Conservation (phyloP, 257 asterid species). For the Echium plantagineum region DNA sequence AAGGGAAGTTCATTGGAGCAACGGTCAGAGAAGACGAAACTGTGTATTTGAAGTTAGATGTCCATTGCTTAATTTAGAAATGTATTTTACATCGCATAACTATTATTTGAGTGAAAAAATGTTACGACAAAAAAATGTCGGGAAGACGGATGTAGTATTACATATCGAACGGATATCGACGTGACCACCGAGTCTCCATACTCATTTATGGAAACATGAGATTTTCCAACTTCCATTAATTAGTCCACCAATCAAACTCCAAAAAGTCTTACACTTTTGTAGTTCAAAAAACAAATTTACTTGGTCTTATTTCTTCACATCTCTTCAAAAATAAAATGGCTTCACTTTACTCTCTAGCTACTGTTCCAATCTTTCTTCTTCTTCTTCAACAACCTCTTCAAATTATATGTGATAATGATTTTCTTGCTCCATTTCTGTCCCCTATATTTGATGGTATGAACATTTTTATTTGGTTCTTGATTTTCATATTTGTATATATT, state of each 20-base stretch:
- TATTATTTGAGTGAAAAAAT: too few relatives aligned
- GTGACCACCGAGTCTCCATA: too few relatives aligned
- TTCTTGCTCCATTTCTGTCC: constrained; percentile 23
- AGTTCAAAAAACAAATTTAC: constrained; percentile 4
- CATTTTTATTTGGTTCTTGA: background rate
- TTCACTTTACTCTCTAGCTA: constrained; percentile 13
- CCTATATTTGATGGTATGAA: constrained; percentile 29
- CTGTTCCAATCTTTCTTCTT: constrained; percentile 22
- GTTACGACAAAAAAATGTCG: too few relatives aligned
- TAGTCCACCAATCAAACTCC: background rate
- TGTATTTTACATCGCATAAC: too few relatives aligned
- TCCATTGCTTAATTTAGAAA: too few relatives aligned
- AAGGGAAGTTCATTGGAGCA: too few relatives aligned
- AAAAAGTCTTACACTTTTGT: background rate
- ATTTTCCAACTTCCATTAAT: background rate
- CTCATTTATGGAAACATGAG: too few relatives aligned
- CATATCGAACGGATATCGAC: too few relatives aligned
- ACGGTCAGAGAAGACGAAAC: too few relatives aligned
- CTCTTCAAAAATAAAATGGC: constrained; percentile 25
- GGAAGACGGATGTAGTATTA: too few relatives aligned
- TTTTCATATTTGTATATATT: background rate
- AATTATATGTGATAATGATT: constrained; percentile 25
- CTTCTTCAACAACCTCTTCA: constrained; percentile 15
- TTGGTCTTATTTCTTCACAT: background rate
- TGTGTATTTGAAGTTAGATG: too few relatives aligned